These are phyloP conservation scores for Begonia peltatifolia DNA, from an alignment of 306 rosid genomes.

Conservation along the genomic window DNA sequence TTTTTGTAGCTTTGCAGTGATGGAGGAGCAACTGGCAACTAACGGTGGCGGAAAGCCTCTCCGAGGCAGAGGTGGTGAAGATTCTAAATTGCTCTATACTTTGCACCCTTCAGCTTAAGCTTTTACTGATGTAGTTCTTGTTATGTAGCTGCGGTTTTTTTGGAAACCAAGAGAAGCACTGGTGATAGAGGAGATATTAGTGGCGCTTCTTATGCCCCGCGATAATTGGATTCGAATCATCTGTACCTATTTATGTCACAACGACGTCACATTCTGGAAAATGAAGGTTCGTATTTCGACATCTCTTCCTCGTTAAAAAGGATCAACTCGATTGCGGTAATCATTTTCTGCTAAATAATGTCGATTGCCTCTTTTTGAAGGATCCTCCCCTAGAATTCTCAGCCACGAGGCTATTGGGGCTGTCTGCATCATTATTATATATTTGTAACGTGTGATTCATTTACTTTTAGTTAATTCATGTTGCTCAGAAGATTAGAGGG, in stretches of 20 bases:
- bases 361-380: conserved; percentile 14
- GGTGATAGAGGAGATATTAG: conserved; percentile 49
- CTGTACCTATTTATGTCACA: conserved; percentile 66
- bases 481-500: too few species aligned
- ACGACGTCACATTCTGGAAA: conserved; percentile 69
- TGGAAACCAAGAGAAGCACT: conserved; percentile 54
- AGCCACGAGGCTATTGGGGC: conserved; percentile 91
- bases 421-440: not conserved
- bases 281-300: conserved; percentile 30
- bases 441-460: too few species aligned
- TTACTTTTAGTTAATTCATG: not conserved
- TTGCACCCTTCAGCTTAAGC: not conserved
- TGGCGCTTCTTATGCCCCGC: conserved; percentile 66
- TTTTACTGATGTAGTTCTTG: not conserved
- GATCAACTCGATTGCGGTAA: too few species aligned
- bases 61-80: conserved; percentile 44
- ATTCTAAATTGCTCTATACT: not conserved
- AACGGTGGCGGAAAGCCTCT: conserved; percentile 35
- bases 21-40: conserved; percentile 24
- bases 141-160: conserved; percentile 45
- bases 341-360: not conserved
- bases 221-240: conserved; percentile 60
- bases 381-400: conserved; percentile 69
- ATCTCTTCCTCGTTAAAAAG: not conserved
- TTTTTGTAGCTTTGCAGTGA: conserved; percentile 7